Evolutionary conservation across 1,284 basidiomycete species (phyloP), one percentile per base, ranked within the genome.

Genomic region (Cryptococcus sp.): DNA sequence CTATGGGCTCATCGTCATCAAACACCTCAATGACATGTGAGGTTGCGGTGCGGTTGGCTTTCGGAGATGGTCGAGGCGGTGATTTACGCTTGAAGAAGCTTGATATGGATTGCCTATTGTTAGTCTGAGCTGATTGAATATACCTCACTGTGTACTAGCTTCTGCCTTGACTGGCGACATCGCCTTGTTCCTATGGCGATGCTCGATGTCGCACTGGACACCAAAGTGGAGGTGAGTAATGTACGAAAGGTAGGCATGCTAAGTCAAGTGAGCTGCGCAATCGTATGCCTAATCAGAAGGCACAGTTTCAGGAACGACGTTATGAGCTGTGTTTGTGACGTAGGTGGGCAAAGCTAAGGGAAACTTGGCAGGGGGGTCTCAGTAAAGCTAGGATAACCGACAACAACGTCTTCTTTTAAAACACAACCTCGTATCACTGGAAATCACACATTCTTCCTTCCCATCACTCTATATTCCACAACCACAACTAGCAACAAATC

Each of bases 61-160:
- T 21, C 47, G 41, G 11, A 54, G 54, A 61, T 4, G 63, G 47
- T 9, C 50, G 22, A 7, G 59, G 57, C 5, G 69, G 61, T 4
- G 62, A 52, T 44, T 68, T 74, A 18, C 72, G 64, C 46, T 66
- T 70, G 63, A 74, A 74, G 62, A 74, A 74, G 32, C 63, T 50
- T n/a, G 67, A 61, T n/a, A 75, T 50, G 9, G 71, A 71, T 9
- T 65, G 49, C 53, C 70, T 74, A 45, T 10, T 2, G 34, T 43
- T 19, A 43, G 41, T 16, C 21, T 45, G 36, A 3, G 32, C 44
- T 11, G 28, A 25, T 5, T 2, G n/a, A 21, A 4, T 36, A 16
- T 10, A 22, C 19, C 55, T 45, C 23, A 56, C 55, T 56, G 55
- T 14, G 23, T n/a, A n/a, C n/a, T 32, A 10, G 28, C 25, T n/a